Base-by-base conservation (phyloP, 1,139 yeast species). In the Saccharomyces hybrid region DNA sequence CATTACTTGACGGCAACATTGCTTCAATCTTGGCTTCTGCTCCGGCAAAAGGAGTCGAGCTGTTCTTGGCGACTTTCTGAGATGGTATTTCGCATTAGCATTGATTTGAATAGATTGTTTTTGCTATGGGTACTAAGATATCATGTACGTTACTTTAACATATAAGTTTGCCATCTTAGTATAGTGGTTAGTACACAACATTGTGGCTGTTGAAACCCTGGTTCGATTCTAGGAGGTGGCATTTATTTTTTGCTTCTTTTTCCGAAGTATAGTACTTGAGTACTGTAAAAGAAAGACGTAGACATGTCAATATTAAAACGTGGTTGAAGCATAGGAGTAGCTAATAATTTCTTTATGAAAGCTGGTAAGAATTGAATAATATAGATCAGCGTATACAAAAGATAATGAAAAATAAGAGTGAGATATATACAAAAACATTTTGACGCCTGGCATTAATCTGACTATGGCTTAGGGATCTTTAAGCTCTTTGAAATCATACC, bases 401-500 rank as follows among this genome's bases (percentile, higher is more conserved):
- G 21, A 21, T 21, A 21, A 16, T 38, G 26, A 24, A 38, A 12
- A 16, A 38, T 38, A 38, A 38, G 14, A 38, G 6, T 32, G 12
- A 19, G 19, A 38, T 28, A 47, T 47, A 4, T 14, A 28, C 48
- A 28, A 24, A 16, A 14, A n/a, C 19, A 19, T 21, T 47, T 47
- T 21, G 21, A 27, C 28, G 48, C 32, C 48, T 21, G 32, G 31
- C 31, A 47, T 46, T 7, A 26, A 27, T 12, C n/a, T 12, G 32
- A 31, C 69, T 74, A 89, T 60, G 91, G 88, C 71, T 93, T 93
- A 58, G 98, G 98, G 62, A 93, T 87, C 67, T 86, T 87, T 61
- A 93, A 78, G 55, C 93, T 84, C 76, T 93, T 93, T 57, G 96
- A 86, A 59, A 93, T 88, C 83, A 91, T 90, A 53, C 89, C 88